A percentile compares a stretch with the other conserved stretches of the same genome.
Evolutionary conservation across 1,139 yeast genomes (phyloP).

Genomic region (Candida gigantensis): DNA sequence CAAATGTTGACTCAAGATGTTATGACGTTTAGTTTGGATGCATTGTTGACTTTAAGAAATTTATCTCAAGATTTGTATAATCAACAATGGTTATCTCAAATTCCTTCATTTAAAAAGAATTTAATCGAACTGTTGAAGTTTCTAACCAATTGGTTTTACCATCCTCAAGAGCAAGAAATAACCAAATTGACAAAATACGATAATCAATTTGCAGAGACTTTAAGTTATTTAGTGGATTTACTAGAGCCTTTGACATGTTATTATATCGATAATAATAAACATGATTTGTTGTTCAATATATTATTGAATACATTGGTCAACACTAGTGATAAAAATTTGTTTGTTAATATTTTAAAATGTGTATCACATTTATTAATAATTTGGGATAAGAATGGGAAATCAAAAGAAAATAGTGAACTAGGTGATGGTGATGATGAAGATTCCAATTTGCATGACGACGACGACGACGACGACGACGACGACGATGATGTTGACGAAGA

Average conservation of each 20-base stretch:
- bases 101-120: slow-evolving; percentile 48
- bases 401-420: slow-evolving; percentile 18
- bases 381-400: slow-evolving; percentile 21
- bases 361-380: slow-evolving; percentile 44
- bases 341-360: slow-evolving; percentile 45
- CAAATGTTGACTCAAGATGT: slow-evolving; percentile 22
- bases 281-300: slow-evolving; percentile 59
- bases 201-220: slow-evolving; percentile 57
- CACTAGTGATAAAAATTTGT: slow-evolving; percentile 57
- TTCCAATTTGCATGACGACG: no score
- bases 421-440: slow-evolving; percentile 43
- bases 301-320: slow-evolving; percentile 47
- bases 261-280: slow-evolving; percentile 67
- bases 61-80: slow-evolving; percentile 79
- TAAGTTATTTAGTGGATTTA: slow-evolving; percentile 73
- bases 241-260: slow-evolving; percentile 85
- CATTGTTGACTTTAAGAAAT: slow-evolving; percentile 74
- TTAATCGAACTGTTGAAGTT: slow-evolving; percentile 50
- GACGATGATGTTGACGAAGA: slow-evolving; percentile 21
- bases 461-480: slow-evolving; percentile 38
- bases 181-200: slow-evolving; percentile 27
- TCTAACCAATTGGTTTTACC: slow-evolving; percentile 42
- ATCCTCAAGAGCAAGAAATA: slow-evolving; percentile 15
- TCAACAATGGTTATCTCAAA: slow-evolving; percentile 74
- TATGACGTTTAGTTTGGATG: slow-evolving; percentile 52